phyloP scores from a whole-genome alignment of 805 yeast species.

The Wickerhamomyces alni region DNA sequence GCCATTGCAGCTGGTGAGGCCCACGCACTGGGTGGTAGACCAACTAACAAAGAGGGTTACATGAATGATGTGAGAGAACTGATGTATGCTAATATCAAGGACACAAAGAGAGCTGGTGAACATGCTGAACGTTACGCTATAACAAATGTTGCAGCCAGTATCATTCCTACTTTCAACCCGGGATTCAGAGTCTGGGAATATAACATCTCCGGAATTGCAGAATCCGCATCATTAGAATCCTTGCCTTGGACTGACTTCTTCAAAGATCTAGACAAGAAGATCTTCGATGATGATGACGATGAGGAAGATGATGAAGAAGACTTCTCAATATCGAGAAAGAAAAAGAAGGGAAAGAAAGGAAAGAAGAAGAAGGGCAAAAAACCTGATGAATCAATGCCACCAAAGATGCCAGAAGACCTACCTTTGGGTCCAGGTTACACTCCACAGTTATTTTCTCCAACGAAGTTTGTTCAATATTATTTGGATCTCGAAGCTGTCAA shows the following conservation, averaged over 20 bases:
- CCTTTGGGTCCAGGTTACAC: slow-evolving; percentile 73
- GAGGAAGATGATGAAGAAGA: slow-evolving; percentile 19
- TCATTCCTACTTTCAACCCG: slow-evolving; percentile 82
- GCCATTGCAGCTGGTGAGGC: slow-evolving; percentile 31
- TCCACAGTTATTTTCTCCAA: slow-evolving; percentile 69
- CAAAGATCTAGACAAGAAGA: slow-evolving; percentile 35
- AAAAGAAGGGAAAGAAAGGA: slow-evolving; percentile 18
- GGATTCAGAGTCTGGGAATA: slow-evolving; percentile 85
- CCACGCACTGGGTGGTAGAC: slow-evolving; percentile 54
- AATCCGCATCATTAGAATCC: slow-evolving; percentile 10
- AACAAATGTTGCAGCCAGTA: slow-evolving; percentile 64
- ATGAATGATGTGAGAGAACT: slow-evolving; percentile 50
- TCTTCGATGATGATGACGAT: slow-evolving; percentile 25
- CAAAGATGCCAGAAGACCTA: slow-evolving; percentile 46
- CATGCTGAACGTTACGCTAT: slow-evolving; percentile 58
- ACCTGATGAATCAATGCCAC: slow-evolving; percentile 56
- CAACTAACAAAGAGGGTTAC: slow-evolving; percentile 59
- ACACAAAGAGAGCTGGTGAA: slow-evolving; percentile 26
- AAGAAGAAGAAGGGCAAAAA: slow-evolving; percentile 22
- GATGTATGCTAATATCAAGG: slow-evolving; percentile 36
- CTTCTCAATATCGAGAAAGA: slow-evolving; percentile 3
- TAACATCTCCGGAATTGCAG: slow-evolving; percentile 50
- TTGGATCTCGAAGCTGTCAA: slow-evolving; percentile 54
- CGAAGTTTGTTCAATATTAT: slow-evolving; percentile 65
- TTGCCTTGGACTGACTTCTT: slow-evolving; percentile 61